Evolutionary conservation across 129 eudicot genomes (phyloP).

Genomic region (Lactuca saligna): DNA sequence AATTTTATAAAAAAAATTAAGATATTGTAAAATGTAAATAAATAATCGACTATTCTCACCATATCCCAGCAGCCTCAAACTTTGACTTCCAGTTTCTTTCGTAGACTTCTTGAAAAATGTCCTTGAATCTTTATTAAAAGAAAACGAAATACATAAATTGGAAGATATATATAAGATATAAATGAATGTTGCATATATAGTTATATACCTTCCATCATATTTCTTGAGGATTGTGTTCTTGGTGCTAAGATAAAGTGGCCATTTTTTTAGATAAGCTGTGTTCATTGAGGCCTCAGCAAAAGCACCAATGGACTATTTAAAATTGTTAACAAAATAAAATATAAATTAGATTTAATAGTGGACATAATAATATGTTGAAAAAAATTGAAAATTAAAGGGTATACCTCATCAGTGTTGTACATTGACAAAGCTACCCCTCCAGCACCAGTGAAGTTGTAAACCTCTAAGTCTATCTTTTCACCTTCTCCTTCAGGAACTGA

Average conservation of each 20-base stretch:
- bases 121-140: conserved; percentile 69
- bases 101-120: conserved; percentile 92
- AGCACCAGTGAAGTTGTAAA: conserved; percentile 74
- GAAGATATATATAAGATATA: not conserved
- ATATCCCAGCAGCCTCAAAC: conserved; percentile 82
- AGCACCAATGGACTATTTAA: conserved; percentile 68
- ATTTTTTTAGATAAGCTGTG: conserved; percentile 73
- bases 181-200: not conserved
- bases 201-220: conserved; percentile 84
- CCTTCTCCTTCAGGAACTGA: conserved; percentile 89
- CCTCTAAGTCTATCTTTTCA: conserved; percentile 72
- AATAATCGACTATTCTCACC: conserved; percentile 45
- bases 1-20: no score
- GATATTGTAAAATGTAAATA: no score
- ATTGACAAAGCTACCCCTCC: conserved; percentile 95
- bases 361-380: not conserved
- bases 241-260: conserved; percentile 99
- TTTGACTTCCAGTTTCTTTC: conserved; percentile 79
- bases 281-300: conserved; percentile 96
- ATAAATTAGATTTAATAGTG: conserved; percentile 15
- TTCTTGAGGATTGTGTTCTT: conserved; percentile 89
- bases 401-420: conserved; percentile 98
- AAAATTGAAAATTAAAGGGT: not conserved
- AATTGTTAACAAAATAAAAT: conserved; percentile 5
- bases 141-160: conserved; percentile 5